A percentile compares a stretch with the other conserved stretches of the same genome.
These are phyloP conservation scores for Acer negundo DNA, from an alignment of 345 rosid species.

Conservation along the genomic window DNA sequence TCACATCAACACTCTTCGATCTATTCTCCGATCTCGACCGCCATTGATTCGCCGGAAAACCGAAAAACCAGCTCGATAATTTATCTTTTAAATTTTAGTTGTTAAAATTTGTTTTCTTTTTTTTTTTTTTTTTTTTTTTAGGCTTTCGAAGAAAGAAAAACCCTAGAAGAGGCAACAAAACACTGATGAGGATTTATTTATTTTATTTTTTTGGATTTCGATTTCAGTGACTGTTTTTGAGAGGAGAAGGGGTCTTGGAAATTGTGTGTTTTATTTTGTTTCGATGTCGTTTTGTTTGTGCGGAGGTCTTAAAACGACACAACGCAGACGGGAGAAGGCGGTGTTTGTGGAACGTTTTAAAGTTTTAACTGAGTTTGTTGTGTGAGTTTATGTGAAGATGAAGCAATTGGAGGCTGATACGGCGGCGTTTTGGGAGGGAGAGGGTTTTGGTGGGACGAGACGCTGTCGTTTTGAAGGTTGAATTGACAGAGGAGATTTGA, in stretches of 20 bases:
- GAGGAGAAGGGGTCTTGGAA: slow-evolving; percentile 3
- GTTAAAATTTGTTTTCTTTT: neutral
- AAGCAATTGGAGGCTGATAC: neutral
- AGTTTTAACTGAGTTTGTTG: no score
- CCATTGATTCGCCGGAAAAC: neutral
- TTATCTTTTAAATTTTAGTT: no score
- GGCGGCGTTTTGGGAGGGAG: neutral
- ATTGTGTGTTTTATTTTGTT: neutral
- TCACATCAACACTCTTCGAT: slow-evolving; percentile 34
- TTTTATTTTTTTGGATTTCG: neutral
- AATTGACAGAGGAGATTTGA: slow-evolving; percentile 5
- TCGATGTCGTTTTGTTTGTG: slow-evolving; percentile 8
- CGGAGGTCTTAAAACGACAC: slow-evolving; percentile 13
- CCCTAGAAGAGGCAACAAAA: slow-evolving; percentile 27
- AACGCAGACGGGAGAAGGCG: slow-evolving; percentile 9
- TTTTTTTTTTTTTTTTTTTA: neutral
- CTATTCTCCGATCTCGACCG: slow-evolving; percentile 6
- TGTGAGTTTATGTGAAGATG: neutral
- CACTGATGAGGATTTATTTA: neutral
- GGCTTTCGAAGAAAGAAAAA: slow-evolving; percentile 14
- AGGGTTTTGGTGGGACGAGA: neutral
- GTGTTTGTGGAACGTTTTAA: neutral
- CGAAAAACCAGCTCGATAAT: neutral
- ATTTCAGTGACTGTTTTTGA: neutral
- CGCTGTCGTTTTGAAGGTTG: neutral